Base-by-base conservation (phyloP, 257 asterid species). In the Petunia secreta region DNA sequence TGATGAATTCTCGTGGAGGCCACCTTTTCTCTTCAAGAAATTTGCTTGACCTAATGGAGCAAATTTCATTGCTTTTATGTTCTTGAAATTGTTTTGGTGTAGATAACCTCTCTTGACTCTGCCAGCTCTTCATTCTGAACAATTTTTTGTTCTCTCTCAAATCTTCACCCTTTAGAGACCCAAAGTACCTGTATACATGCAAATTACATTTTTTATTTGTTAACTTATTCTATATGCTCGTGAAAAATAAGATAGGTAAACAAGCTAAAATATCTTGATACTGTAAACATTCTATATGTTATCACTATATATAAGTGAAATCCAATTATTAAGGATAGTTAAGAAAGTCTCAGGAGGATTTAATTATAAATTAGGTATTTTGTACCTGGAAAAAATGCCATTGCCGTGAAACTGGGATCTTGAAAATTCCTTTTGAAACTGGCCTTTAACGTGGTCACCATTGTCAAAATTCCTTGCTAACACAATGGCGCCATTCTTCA, bases 21-120 rank as follows among this genome's bases (percentile, higher is more conserved):
- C 97, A 89, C 85, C 89, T 87, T 84, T 90, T 91, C 66, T 88
- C 93, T 85, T 89, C 94, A 69, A 83, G 87, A 83, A 90, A 85
- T 40, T 83, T 89, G 80, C 80, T 86, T 16, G 91, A 88, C 82
- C 87, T 84, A 3, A 83, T 71, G 11, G 91, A 91, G 58, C 81
- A 79, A 55, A 50, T 84, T 37, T 64, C 53, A 73, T 84, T 64
- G 67, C 65, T 80, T 73, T 83, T 89, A 67, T 83, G 81, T 63
- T 77, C 81, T 6, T 80, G 84, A 50, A 81, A 38, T 59, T 67
- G 76, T 80, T 79, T 84, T 38, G 87, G 84, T 66, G 59, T 71
- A 2, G 57, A 43, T 36, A 80, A 55, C 38, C 85, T 81, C 57
- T 82, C 80, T 55, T 36, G 68, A 44, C 40, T 68, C 8, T 25